phyloP scores from a whole-genome alignment of 768 basidiomycete genomes.

The Ramaria rubella region DNA sequence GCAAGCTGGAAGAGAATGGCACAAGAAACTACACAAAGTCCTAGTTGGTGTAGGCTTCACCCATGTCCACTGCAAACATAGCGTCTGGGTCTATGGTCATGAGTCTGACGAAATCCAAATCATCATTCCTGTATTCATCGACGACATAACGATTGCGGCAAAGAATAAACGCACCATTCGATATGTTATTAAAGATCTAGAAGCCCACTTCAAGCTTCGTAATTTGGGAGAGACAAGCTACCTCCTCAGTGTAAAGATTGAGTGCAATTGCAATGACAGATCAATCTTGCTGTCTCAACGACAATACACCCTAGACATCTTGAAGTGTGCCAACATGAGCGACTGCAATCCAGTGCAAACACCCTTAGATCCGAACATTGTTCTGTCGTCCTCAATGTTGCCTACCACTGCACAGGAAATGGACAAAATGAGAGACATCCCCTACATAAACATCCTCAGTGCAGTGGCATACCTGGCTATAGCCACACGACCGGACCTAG shows the following conservation, averaged over 20 bases:
- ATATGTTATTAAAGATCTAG: conserved; percentile 20
- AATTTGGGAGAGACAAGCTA: conserved; percentile 23
- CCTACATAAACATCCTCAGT: conserved; percentile 27
- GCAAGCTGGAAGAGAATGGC: conserved; percentile 16
- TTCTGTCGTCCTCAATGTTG: conserved; percentile 4
- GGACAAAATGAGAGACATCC: conserved; percentile 20
- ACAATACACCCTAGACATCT: conserved; percentile 15
- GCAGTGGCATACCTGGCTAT: conserved; percentile 27
- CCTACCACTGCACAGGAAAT: conserved; percentile 11
- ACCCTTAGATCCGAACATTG: conserved; percentile 13
- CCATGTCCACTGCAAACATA: conserved; percentile 14
- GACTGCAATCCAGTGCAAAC: conserved; percentile 12
- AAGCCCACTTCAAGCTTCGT: conserved; percentile 18
- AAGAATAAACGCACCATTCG: conserved; percentile 15
- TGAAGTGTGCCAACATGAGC: conserved; percentile 10
- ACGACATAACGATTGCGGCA: conserved; percentile 27
- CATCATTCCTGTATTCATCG: conserved; percentile 26
- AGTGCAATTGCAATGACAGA: conserved; percentile 8
- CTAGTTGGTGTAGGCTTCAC: conserved; percentile 11
- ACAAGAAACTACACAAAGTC: conserved; percentile 8
- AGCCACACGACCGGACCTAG: conserved; percentile 31
- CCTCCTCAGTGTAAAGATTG: conserved; percentile 19
- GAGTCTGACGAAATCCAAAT: conserved; percentile 17
- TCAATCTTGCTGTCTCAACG: conserved; percentile 13
- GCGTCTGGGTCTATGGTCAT: conserved; percentile 27